A percentile compares a stretch with the other conserved stretches of the same genome.
Evolutionary conservation across 345 rosid species (phyloP).

Genomic region (Melaleuca alternifolia): DNA sequence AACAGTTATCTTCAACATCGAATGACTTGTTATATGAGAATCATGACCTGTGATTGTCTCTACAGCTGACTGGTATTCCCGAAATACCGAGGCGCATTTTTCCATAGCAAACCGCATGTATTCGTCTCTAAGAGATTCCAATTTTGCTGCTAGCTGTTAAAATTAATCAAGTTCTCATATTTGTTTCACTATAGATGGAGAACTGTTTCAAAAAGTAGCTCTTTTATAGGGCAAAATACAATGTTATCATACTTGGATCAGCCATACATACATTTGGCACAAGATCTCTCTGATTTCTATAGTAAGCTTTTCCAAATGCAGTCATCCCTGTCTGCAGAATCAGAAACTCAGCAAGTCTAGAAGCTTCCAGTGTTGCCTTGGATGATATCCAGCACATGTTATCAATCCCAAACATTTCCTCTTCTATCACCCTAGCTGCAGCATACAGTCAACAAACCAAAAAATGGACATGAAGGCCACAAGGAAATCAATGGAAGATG

Average conservation of each 20-base stretch:
- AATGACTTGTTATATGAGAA: background rate
- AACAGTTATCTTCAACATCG: background rate
- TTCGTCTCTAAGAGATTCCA: slow-evolving; percentile 90
- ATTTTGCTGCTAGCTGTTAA: slow-evolving; percentile 76
- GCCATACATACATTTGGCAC: slow-evolving; percentile 56
- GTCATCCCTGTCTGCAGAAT: slow-evolving; percentile 98
- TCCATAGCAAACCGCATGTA: slow-evolving; percentile 76
- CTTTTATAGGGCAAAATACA: background rate
- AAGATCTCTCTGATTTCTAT: slow-evolving; percentile 74
- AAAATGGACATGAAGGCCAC: background rate
- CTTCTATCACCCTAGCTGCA: slow-evolving; percentile 88
- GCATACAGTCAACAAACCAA: background rate
- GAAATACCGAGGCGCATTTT: slow-evolving; percentile 68
- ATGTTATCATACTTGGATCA: background rate
- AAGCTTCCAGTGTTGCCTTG: slow-evolving; percentile 86
- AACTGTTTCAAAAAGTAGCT: background rate
- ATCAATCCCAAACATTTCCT: slow-evolving; percentile 84
- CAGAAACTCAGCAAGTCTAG: slow-evolving; percentile 70
- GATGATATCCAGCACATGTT: slow-evolving; percentile 91
- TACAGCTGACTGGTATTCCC: slow-evolving; percentile 79
- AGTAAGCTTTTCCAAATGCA: slow-evolving; percentile 87
- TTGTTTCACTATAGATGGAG: background rate
- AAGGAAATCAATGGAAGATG: background rate
- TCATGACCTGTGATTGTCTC: slow-evolving; percentile 78
- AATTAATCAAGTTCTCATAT: background rate